Evolutionary conservation across 805 yeast genomes (phyloP).

Genomic region (Suhomyces sp.): DNA sequence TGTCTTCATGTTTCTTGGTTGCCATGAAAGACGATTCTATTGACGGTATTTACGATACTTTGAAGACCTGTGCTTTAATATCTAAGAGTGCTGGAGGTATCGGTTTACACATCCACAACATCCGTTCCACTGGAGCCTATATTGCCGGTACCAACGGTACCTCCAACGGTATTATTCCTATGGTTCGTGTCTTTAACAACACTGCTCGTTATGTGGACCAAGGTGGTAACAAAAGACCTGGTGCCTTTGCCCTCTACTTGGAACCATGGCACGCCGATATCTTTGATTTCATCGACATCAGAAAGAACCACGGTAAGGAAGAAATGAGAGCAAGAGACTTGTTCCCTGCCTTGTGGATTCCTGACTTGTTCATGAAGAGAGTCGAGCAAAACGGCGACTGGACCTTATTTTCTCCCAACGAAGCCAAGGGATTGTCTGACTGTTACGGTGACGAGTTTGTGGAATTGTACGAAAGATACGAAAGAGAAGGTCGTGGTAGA

Average conservation of each 20-base stretch:
- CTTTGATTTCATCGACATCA: conserved; percentile 78
- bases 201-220: conserved; percentile 97
- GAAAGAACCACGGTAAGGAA: conserved; percentile 94
- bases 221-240: conserved; percentile 98
- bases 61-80: conserved; percentile 83
- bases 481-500: conserved; percentile 57
- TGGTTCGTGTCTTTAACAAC: conserved; percentile 91
- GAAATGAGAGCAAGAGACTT: conserved; percentile 91
- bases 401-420: conserved; percentile 88
- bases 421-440: conserved; percentile 82
- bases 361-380: conserved; percentile 90
- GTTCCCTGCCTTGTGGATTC: conserved; percentile 91
- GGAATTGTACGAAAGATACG: conserved; percentile 67
- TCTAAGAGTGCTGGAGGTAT: conserved; percentile 96
- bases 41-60: conserved; percentile 89
- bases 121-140: conserved; percentile 81
- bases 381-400: conserved; percentile 77
- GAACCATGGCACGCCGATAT: conserved; percentile 98
- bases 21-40: conserved; percentile 94
- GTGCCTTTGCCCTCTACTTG: conserved; percentile 89
- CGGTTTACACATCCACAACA: conserved; percentile 85
- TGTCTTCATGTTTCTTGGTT: conserved; percentile 64
- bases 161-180: conserved; percentile 92
- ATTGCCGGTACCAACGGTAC: conserved; percentile 92
- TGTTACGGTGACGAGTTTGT: conserved; percentile 83